A percentile compares a stretch with the other conserved stretches of the same genome.
phyloP scores from a whole-genome alignment of 345 rosid genomes.

The Dipteronia dyeriana region DNA sequence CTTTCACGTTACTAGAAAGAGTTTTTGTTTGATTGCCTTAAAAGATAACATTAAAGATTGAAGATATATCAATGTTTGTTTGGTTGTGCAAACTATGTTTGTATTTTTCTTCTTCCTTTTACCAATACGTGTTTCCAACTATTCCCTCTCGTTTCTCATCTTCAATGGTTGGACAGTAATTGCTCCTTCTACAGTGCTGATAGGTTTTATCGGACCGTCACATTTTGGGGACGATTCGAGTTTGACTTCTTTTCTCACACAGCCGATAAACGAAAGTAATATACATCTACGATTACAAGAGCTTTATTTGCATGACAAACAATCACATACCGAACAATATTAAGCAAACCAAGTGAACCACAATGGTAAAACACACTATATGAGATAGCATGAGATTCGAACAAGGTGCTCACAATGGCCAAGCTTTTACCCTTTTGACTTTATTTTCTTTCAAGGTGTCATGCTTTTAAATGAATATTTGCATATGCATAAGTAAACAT shows the following conservation, averaged over 20 bases:
- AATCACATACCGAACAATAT: not conserved
- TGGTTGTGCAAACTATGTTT: not conserved
- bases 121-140: conserved; percentile 7
- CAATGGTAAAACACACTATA: not conserved
- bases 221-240: no score
- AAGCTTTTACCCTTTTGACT: not conserved
- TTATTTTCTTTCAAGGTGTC: not conserved
- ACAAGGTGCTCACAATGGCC: not conserved
- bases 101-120: not conserved
- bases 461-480: not conserved
- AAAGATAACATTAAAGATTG: conserved; percentile 22
- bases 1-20: not conserved
- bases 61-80: not conserved
- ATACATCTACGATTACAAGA: not conserved
- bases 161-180: conserved; percentile 24
- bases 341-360: not conserved
- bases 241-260: no score
- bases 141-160: conserved; percentile 29
- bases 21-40: conserved; percentile 7
- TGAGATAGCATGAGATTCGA: not conserved
- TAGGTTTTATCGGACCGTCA: no score
- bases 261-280: not conserved
- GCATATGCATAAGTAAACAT: not conserved
- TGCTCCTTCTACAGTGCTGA: no score
- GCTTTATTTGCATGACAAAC: not conserved